Evolutionary conservation across 129 eudicot genomes (phyloP).

Genomic region (Arctium minus): DNA sequence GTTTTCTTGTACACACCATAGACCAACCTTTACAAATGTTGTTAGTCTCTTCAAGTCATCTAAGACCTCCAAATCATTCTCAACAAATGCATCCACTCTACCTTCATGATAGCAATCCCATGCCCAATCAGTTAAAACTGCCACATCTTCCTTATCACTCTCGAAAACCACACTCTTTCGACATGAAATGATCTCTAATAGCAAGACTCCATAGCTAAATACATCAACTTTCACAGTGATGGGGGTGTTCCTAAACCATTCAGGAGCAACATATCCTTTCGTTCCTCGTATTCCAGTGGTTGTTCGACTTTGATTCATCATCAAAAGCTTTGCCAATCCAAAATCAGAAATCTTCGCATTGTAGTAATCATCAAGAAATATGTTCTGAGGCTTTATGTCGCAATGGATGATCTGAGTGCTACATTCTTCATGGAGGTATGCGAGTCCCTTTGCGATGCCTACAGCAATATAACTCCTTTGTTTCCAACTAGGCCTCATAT

Average conservation of each 20-base stretch:
- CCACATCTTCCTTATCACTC: slow-evolving; percentile 12
- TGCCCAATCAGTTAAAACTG: slow-evolving; percentile 45
- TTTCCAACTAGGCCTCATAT: slow-evolving; percentile 29
- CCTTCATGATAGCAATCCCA: slow-evolving; percentile 51
- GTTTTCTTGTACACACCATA: slow-evolving; percentile 58
- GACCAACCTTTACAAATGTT: slow-evolving; percentile 39
- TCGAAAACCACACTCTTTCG: slow-evolving; percentile 27
- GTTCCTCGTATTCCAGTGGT: slow-evolving; percentile 57
- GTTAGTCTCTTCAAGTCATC: slow-evolving; percentile 20
- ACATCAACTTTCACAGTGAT: slow-evolving; percentile 47
- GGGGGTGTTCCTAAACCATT: slow-evolving; percentile 55
- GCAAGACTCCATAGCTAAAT: slow-evolving; percentile 54
- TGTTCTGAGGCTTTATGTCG: slow-evolving; percentile 42
- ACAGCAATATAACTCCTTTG: slow-evolving; percentile 13
- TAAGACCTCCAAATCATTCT: slow-evolving; percentile 24
- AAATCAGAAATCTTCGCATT: slow-evolving; percentile 21
- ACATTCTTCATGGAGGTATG: slow-evolving; percentile 45
- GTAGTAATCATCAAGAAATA: slow-evolving; percentile 32
- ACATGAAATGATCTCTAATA: slow-evolving; percentile 48
- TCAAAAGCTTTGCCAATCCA: slow-evolving; percentile 46
- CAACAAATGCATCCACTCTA: slow-evolving; percentile 20
- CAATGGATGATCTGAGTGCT: slow-evolving; percentile 42
- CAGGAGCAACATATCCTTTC: slow-evolving; percentile 69
- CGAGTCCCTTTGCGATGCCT: slow-evolving; percentile 34
- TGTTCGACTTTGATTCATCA: slow-evolving; percentile 39